Evolutionary conservation across 352 stramenopile genomes (phyloP), one percentile per base, ranked within the genome.

Genomic region (Phytophthora uliginosa): DNA sequence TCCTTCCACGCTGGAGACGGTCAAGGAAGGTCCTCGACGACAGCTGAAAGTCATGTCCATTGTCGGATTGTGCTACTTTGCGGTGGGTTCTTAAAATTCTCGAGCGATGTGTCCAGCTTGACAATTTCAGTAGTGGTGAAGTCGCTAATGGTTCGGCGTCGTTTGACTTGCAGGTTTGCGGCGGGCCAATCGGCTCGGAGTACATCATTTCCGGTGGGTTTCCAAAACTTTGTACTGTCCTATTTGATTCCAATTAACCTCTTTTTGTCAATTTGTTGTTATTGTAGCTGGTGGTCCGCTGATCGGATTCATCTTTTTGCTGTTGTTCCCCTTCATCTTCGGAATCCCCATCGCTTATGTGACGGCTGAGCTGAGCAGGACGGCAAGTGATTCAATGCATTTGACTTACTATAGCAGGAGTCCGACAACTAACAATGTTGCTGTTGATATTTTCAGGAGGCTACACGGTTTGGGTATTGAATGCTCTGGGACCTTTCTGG

Each of bases 361-460:
- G 38, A 98, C 95, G 7, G 92, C 94, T 18, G 95, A 99, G 78
- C 82, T 99, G 18, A 94, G 91, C 91, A 98, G 68, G 80, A 89
- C 47, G 81, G 78, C 80, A 52, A 60, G 62, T 71, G 20, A 54
- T 38, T 28, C 15, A 18, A 13, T 36, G 7, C 20, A 54, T 20
- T 31, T 52, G 28, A 12, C 38, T 4, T 54, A 10, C 20, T 24
- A 59, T 51, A 34, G 13, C 31, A 13, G 17, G 22, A 10, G 13
- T 4, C 34, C 10, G 4, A 10, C 7, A 40, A 57, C 20, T 61
- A 69, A 71, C 22, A 40, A 6, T 28, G 42, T 53, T 59, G 34
- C 18, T 51, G 18, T 77, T 54, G 81, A 71, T 56, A 59, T 48
- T 47, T 40, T 18, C 60, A 74, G 66, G 83, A 24, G 93, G 84